Percentiles rank a stretch among this genome's conserved stretches.
Conservation (phyloP, 768 basidiomycete species). For the Lepiota venenata region DNA sequence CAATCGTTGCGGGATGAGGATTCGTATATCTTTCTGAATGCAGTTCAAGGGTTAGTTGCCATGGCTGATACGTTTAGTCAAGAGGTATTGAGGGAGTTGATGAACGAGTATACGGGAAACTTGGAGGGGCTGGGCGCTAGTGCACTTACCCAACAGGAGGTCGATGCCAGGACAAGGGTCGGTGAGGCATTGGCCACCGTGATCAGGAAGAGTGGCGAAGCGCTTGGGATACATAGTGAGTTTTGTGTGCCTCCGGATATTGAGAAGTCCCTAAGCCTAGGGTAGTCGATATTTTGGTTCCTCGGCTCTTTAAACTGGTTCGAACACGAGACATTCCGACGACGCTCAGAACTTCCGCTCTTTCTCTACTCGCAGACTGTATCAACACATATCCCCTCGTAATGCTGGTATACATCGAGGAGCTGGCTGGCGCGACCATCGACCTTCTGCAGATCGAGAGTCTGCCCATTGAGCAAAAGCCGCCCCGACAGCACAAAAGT, state of each 20-base stretch:
- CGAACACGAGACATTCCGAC: conserved; percentile 63
- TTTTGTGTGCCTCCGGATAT: conserved; percentile 1
- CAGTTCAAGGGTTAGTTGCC: conserved; percentile 83
- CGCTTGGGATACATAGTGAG: conserved; percentile 67
- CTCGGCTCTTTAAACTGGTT: conserved; percentile 63
- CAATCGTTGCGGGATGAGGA: conserved; percentile 87
- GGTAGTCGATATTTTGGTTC: conserved; percentile 68
- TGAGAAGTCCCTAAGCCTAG: conserved; percentile 5
- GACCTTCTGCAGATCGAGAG: conserved; percentile 74
- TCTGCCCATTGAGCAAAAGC: conserved; percentile 25
- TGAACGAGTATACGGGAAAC: conserved; percentile 61
- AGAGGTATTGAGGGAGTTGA: conserved; percentile 63
- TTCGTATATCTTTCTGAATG: conserved; percentile 93
- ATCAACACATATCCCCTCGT: conserved; percentile 61
- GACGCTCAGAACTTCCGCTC: conserved; percentile 58
- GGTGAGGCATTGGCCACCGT: conserved; percentile 86
- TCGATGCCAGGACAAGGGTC: conserved; percentile 72
- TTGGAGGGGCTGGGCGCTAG: conserved; percentile 47
- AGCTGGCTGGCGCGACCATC: conserved; percentile 65
- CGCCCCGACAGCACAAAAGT: background rate
- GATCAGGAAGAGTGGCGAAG: conserved; percentile 67
- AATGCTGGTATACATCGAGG: conserved; percentile 56
- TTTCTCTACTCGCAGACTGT: conserved; percentile 70
- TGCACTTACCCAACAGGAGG: conserved; percentile 51
- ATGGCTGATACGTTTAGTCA: conserved; percentile 79